These are phyloP conservation scores for Medicago lupulina DNA, from an alignment of 306 rosid species.

Conservation along the genomic window DNA sequence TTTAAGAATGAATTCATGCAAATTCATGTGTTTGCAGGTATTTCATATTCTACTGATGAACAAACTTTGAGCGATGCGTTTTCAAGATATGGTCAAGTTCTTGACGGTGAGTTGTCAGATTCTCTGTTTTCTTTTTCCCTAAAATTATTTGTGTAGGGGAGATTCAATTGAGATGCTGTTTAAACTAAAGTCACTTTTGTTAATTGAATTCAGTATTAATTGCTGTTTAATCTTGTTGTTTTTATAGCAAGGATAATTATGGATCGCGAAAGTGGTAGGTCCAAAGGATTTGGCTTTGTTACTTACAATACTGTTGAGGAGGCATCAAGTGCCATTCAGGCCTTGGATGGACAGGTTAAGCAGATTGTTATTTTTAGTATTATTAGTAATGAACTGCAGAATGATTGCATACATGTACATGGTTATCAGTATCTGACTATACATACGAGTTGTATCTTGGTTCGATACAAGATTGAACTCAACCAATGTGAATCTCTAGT, in stretches of 20 bases:
- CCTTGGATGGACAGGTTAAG: constrained; percentile 84
- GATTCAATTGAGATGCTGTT: neutral
- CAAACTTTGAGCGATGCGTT: constrained; percentile 70
- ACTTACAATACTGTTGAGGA: constrained; percentile 71
- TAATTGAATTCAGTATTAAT: neutral
- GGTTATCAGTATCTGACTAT: no score
- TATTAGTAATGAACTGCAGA: constrained; percentile 17
- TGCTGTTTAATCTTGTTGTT: constrained; percentile 24
- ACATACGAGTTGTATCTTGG: no score
- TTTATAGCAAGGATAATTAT: constrained; percentile 69
- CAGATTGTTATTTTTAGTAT: constrained; percentile 8
- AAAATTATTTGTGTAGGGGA: neutral
- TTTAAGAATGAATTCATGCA: neutral
- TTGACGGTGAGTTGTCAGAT: constrained; percentile 62
- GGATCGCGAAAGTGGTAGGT: constrained; percentile 86
- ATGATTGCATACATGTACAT: neutral
- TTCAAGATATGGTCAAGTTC: constrained; percentile 71
- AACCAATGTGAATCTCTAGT: no score
- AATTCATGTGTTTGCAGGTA: constrained; percentile 54
- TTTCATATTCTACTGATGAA: constrained; percentile 75
- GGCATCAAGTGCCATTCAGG: constrained; percentile 88
- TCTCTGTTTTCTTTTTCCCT: neutral
- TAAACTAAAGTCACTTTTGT: neutral
- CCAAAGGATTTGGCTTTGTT: constrained; percentile 88
- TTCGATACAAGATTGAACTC: no score